Evolutionary conservation across 2,329 filamentous ascomycete species (phyloP), one percentile per base, ranked within the genome.

Genomic region (Fusarium redolens): DNA sequence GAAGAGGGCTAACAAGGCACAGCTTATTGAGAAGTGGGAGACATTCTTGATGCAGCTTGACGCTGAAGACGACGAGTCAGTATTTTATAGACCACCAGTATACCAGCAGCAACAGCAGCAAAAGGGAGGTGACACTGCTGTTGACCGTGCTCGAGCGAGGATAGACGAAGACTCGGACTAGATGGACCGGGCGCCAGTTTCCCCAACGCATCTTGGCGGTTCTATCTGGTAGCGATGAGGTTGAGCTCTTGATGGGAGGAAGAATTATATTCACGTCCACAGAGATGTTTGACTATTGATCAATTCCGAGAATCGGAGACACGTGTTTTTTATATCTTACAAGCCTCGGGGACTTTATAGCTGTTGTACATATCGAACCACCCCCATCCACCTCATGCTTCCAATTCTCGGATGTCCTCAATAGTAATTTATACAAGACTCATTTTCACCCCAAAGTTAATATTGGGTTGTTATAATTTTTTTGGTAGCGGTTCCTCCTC

Each of bases 11-110:
- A 69, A 81, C 72, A 62, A 76, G 75, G 12, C 73, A 28, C 69
- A 90, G 87, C 82, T 90, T 72, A 91, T 91, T 78, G 96, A 99
- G 83, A 92, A 98, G 71, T 99, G 96, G 96, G 96, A 99, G 84
- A 98, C 96, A 0, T 99, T 97, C 85, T 87, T 99, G 58, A 92
- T 98, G 88, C 96, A 98, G 81, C 87, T 99, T 47, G 96, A 99
- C 80, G 93, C 94, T 13, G 96, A 97, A 77, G 96, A 98, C 67
- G 94, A 97, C 73, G 94, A 91, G 69, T 86, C 88, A 7, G 88
- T 87, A 15, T 92, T 92, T 78, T 92, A 92, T 81, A 86, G 88
- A 63, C 89, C 90, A 8, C 89, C 90, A 6, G 87, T 90, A n/a
- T 85, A 88, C 73, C 84, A 88, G 69, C 75, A 82, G 52, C 85